A percentile compares a stretch with the other conserved stretches of the same genome.
These are phyloP conservation scores for Hymenoscyphus albidus DNA, from an alignment of 2,329 filamentous ascomycete species.

Conservation along the genomic window DNA sequence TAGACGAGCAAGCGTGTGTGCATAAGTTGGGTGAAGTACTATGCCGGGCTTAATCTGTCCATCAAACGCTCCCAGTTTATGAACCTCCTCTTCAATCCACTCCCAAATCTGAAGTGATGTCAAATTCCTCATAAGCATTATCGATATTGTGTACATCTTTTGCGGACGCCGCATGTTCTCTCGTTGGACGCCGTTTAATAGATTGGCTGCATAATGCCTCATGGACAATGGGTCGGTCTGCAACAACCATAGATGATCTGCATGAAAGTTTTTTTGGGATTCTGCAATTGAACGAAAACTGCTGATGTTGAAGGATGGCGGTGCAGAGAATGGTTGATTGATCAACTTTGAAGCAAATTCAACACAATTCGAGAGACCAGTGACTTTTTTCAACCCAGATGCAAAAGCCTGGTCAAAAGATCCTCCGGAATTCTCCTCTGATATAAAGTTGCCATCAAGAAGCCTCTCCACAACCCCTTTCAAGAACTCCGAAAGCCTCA, in stretches of 20 bases:
- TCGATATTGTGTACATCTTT: no score
- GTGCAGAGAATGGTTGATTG: constrained; percentile 20
- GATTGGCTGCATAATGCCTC: background rate
- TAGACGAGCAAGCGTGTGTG: background rate
- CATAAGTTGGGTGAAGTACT: background rate
- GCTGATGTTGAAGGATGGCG: constrained; percentile 10
- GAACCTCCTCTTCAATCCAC: constrained; percentile 10
- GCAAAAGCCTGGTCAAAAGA: background rate
- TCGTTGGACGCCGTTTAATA: background rate
- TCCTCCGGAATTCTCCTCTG: background rate
- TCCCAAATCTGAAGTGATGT: constrained; percentile 8
- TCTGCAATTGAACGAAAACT: constrained; percentile 7
- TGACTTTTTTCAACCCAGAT: background rate
- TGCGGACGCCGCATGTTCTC: background rate
- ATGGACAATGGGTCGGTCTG: constrained; percentile 16
- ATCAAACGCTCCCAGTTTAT: background rate
- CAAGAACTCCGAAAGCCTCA: constrained; percentile 3
- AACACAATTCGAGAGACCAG: background rate
- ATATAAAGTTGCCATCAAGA: background rate
- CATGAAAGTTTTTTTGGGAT: background rate
- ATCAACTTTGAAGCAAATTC: constrained; percentile 13
- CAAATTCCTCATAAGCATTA: background rate
- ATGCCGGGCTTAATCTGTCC: constrained; percentile 4
- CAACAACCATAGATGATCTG: constrained; percentile 18
- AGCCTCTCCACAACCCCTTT: background rate